Conservation (phyloP, 371 early-diverging fungal genomes). For the Mortierella sp. region DNA sequence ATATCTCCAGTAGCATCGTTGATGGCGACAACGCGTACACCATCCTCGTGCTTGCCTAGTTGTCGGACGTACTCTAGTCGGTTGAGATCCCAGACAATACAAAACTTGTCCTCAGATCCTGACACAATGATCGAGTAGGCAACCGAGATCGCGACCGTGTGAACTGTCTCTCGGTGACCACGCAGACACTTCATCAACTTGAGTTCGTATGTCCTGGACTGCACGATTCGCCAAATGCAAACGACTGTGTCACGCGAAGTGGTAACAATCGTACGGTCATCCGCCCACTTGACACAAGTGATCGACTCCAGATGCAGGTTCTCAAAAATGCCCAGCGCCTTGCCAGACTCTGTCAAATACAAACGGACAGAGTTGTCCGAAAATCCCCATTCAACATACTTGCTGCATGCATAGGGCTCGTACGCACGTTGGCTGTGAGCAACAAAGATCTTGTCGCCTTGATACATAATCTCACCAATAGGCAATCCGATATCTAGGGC, state of each 20-base stretch:
- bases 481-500: constrained; percentile 64
- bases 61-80: constrained; percentile 73
- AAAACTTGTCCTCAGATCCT: constrained; percentile 78
- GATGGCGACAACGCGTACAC: constrained; percentile 65
- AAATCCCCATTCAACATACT: constrained; percentile 82
- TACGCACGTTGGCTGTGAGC: constrained; percentile 56
- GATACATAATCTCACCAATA: constrained; percentile 66
- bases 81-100: constrained; percentile 82
- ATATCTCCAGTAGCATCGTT: constrained; percentile 82
- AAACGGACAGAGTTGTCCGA: constrained; percentile 75
- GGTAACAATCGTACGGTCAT: constrained; percentile 75
- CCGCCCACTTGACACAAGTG: constrained; percentile 72
- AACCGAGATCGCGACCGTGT: constrained; percentile 68
- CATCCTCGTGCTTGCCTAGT: constrained; percentile 66
- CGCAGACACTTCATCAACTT: constrained; percentile 67
- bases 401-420: constrained; percentile 60
- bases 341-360: constrained; percentile 68
- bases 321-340: constrained; percentile 74
- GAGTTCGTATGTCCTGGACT: constrained; percentile 59
- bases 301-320: constrained; percentile 77
- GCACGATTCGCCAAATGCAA: constrained; percentile 72
- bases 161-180: constrained; percentile 72
- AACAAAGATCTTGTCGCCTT: constrained; percentile 62
- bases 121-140: constrained; percentile 76
- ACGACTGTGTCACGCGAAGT: constrained; percentile 79